A percentile compares a stretch with the other conserved stretches of the same genome.
Conservation (phyloP, 2,329 filamentous ascomycete species). For the Fusarium graminum region DNA sequence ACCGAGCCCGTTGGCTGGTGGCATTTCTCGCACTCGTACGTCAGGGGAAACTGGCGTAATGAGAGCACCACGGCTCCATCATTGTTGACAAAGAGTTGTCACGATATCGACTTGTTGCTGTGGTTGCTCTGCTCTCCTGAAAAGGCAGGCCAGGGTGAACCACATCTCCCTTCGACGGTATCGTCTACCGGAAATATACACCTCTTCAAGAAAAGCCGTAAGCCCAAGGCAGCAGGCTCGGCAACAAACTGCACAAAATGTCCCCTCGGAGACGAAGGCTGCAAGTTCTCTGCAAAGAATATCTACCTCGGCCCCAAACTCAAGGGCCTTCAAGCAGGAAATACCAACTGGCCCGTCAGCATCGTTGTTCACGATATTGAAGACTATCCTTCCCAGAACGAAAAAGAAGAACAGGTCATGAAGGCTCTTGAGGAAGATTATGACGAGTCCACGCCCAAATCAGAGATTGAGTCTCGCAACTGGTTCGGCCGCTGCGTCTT, state of each 20-base stretch:
- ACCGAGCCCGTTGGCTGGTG: constrained; percentile 96
- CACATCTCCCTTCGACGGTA: constrained; percentile 82
- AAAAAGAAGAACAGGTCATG: constrained; percentile 58
- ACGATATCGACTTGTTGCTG: constrained; percentile 92
- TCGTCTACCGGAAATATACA: constrained; percentile 81
- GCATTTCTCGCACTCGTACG: constrained; percentile 93
- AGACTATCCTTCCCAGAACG: constrained; percentile 69
- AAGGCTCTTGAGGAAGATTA: constrained; percentile 66
- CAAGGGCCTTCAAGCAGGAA: constrained; percentile 71
- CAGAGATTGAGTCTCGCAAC: constrained; percentile 65
- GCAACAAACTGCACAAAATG: constrained; percentile 93
- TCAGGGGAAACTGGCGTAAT: constrained; percentile 93
- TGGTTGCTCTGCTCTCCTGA: constrained; percentile 87
- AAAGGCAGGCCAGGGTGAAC: constrained; percentile 58
- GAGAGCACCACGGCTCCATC: constrained; percentile 82
- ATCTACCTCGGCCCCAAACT: constrained; percentile 80
- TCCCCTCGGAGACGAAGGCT: constrained; percentile 72
- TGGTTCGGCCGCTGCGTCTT: constrained; percentile 98
- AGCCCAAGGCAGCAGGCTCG: constrained; percentile 78
- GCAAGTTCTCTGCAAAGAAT: constrained; percentile 86
- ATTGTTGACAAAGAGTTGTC: constrained; percentile 93
- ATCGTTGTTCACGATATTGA: constrained; percentile 95
- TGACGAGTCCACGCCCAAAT: constrained; percentile 60
- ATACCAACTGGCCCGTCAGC: constrained; percentile 83
- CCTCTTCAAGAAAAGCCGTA: constrained; percentile 80